phyloP scores from a whole-genome alignment of 441 rosid genomes.

The Bruguiera hainesii region DNA sequence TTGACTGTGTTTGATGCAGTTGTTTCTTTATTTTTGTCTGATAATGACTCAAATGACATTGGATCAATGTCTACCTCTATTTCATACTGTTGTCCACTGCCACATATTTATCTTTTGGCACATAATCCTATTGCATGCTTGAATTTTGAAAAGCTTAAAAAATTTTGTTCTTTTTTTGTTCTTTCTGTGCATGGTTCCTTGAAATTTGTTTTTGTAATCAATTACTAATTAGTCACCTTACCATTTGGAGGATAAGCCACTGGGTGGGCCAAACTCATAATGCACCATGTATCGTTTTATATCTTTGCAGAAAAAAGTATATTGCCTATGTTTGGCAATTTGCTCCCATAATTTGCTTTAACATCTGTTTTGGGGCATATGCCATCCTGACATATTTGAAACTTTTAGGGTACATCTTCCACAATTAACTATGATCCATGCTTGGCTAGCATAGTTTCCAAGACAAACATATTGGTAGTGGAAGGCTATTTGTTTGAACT shows the following conservation, averaged over 20 bases:
- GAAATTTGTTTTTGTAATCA: neutral
- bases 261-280: neutral
- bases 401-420: conserved; percentile 83
- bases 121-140: neutral
- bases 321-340: neutral
- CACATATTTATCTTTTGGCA: too few relatives aligned
- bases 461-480: conserved; percentile 72
- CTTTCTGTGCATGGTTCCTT: neutral
- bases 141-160: neutral
- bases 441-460: conserved; percentile 70
- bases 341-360: neutral
- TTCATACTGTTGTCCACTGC: too few relatives aligned
- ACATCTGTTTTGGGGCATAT: conserved; percentile 15
- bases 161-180: neutral
- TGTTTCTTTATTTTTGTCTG: neutral
- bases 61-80: neutral
- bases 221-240: neutral
- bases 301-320: neutral
- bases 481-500: conserved; percentile 97
- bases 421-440: conserved; percentile 62
- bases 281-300: too few relatives aligned
- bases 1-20: neutral
- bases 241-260: neutral
- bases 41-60: neutral
- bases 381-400: conserved; percentile 6